These are phyloP conservation scores for Cordyceps pruinosa DNA, from an alignment of 2,329 filamentous ascomycete species.

Conservation along the genomic window DNA sequence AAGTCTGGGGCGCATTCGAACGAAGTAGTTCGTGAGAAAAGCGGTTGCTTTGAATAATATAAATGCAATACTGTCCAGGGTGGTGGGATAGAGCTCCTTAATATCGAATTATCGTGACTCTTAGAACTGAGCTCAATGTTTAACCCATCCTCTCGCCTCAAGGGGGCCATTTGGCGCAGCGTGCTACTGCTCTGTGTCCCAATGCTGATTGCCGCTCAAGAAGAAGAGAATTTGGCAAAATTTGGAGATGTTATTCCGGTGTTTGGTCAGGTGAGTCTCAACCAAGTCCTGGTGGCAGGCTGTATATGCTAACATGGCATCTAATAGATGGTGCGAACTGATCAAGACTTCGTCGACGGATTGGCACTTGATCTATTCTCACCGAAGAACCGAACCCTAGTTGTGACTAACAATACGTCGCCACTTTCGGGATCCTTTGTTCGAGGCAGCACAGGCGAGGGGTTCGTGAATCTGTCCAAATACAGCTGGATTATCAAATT, in stretches of 20 bases:
- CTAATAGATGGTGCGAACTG: slow-evolving; percentile 15
- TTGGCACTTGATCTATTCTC: slow-evolving; percentile 27
- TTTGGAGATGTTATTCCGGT: not conserved
- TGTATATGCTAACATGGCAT: not conserved
- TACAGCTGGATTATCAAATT: slow-evolving; percentile 27
- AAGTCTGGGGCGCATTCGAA: too few relatives aligned
- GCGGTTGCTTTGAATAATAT: not conserved
- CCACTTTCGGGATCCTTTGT: slow-evolving; percentile 25
- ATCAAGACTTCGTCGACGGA: slow-evolving; percentile 27
- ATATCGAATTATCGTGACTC: not conserved
- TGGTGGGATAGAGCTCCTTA: too few relatives aligned
- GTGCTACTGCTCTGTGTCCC: not conserved
- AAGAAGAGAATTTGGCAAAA: not conserved
- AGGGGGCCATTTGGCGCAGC: not conserved
- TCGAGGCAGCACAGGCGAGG: slow-evolving; percentile 21
- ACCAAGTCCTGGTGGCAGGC: not conserved
- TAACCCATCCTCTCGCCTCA: not conserved
- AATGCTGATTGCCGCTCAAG: not conserved
- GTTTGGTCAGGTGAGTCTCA: not conserved
- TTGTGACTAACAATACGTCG: slow-evolving; percentile 23
- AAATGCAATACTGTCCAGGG: not conserved
- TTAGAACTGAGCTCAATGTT: not conserved
- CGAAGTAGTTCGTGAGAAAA: not conserved
- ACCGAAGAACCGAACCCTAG: slow-evolving; percentile 23
- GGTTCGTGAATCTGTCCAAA: slow-evolving; percentile 22